Evolutionary conservation across 225 moss, liverwort and hornwort species (phyloP), one percentile per base, ranked within the genome.

Genomic region (Marchantia paleacea): DNA sequence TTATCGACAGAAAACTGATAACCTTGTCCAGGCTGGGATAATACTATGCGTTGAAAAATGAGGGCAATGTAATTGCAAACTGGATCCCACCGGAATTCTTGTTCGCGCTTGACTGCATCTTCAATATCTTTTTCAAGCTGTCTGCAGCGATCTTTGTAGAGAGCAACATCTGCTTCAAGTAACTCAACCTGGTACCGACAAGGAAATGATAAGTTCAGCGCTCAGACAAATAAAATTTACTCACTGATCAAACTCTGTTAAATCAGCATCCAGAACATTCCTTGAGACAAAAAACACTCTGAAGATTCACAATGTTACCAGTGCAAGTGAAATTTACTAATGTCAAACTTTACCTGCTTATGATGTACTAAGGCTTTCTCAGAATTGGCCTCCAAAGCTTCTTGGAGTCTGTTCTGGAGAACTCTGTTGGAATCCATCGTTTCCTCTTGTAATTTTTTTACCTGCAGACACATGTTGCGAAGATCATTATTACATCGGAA

Each of bases 331-430:
- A 15, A 58, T 4, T 58, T 12, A 7, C 20, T 16, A 70, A 14
- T n/a, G n/a, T 20, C n/a, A 9, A 7, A 53, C 26, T 74, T 70
- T 63, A 85, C 87, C 87, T 55, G 75, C 75, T 85, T 76, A 28
- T 81, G 78, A 18, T 78, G 86, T 13, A 28, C 47, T 19, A 87
- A 73, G 52, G 83, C 80, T 61, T 78, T 81, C 53, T 82, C 79
- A 49, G 84, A 79, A 53, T 61, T 85, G 25, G 75, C 73, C 78
- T 87, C 83, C 80, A 90, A 69, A 50, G 86, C 83, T 79, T 87
- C 54, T 52, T 86, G 81, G 81, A 90, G 72, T 81, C 73, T 89
- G 67, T 90, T 89, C 81, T 94, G 86, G 55, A 93, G 88, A 57
- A 72, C 10, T 71, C 79, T 82, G 75, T 81, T 90, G 78, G 83